These are phyloP conservation scores for Saccharomycopsis sp. DNA, from an alignment of 805 yeast genomes.

Conservation along the genomic window DNA sequence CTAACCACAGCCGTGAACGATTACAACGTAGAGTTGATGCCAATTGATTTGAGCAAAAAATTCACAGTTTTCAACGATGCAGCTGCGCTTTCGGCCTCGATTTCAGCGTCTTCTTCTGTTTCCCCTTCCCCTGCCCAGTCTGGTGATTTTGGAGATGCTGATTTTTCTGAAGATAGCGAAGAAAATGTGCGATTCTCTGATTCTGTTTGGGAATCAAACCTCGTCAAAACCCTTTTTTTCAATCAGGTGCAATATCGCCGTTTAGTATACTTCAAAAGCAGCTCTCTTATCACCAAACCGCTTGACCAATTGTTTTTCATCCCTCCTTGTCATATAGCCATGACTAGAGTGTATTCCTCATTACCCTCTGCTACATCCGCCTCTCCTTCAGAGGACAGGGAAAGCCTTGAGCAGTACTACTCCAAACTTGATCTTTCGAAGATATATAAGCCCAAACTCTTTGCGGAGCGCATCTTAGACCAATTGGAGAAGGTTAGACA, in stretches of 20 bases:
- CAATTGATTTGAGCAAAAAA: neutral
- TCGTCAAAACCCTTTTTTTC: conserved; percentile 5
- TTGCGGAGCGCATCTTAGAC: neutral
- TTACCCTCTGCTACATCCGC: neutral
- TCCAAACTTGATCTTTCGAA: neutral
- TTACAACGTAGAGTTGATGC: neutral
- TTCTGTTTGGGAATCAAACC: neutral
- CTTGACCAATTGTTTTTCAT: conserved; percentile 7
- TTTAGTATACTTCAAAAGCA: conserved; percentile 1
- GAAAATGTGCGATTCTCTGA: neutral
- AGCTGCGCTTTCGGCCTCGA: neutral
- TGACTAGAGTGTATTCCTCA: conserved; percentile 4
- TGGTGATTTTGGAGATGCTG: too few relatives aligned
- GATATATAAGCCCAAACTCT: neutral
- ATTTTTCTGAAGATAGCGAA: too few relatives aligned
- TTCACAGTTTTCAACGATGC: neutral
- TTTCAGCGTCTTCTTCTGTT: neutral
- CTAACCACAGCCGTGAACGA: neutral
- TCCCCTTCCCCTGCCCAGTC: neutral
- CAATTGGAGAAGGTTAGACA: neutral
- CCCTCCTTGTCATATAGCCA: conserved; percentile 8
- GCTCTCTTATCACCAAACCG: neutral
- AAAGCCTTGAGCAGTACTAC: neutral
- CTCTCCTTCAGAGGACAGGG: neutral
- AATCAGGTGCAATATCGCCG: conserved; percentile 3